Evolutionary conservation across 495 filamentous ascomycete species (phyloP), one percentile per base, ranked within the genome.

Genomic region (Aspergillus conjunctus): DNA sequence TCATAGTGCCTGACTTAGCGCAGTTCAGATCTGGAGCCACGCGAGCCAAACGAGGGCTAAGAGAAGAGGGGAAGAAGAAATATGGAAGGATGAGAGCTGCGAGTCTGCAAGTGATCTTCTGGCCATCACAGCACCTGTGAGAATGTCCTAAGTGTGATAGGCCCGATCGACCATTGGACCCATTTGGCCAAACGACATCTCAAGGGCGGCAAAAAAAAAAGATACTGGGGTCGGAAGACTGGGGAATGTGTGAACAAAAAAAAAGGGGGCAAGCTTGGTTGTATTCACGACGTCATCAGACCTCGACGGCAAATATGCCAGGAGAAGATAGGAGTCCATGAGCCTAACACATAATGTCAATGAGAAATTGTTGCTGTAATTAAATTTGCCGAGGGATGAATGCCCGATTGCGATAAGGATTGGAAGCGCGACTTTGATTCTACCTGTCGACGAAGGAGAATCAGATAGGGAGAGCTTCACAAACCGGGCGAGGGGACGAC

Each of bases 71-170:
- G 48, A 45, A 66, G 58, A 61, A 64, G 52, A 52, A 32, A 48
- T 22, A 68, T 65, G 45, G 60, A 63, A 65, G 62, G 49, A 62
- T 58, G 41, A 33, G 54, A 46, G 60, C 60, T 66, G 67, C 63
- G 64, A 58, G 58, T 57, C 62, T 69, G 66, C 67, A 64, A 62
- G 61, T 63, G 54, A 66, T 68, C 60, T 63, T 52, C 63, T 68
- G 62, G 58, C 60, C 60, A 57, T 32, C 30, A 67, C 44, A 32
- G 34, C 26, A 48, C 46, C 30, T 56, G 37, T 51, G 41, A 49
- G 26, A 41, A 45, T 21, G 3, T 8, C 48, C 21, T 34, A 44
- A 54, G 39, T 58, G 45, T 61, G 60, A 60, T 58, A 61, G 41
- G 54, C 30, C 34, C 41, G 41, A 54, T 58, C 39, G 26, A 32